Conservation (phyloP, 768 basidiomycete species). For the Pholiota microspora region DNA sequence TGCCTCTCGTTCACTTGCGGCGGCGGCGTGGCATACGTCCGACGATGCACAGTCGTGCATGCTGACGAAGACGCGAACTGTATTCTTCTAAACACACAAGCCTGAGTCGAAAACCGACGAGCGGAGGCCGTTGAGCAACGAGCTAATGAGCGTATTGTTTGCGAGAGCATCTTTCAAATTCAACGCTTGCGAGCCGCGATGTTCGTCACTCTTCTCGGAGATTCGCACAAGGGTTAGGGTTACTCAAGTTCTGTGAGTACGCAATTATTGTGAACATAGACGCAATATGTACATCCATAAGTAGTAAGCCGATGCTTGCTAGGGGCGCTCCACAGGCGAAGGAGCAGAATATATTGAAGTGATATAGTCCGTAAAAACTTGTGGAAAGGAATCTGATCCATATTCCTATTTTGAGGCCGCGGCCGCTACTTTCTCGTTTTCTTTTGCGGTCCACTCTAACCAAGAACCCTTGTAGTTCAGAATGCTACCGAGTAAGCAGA, state of each 20-base stretch:
- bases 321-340: too few species aligned
- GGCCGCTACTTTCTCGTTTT: conserved; percentile 31
- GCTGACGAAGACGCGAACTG: neutral
- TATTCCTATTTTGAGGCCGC: neutral
- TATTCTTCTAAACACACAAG: conserved; percentile 6
- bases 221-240: conserved; percentile 24
- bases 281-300: conserved; percentile 1
- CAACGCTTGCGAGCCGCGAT: neutral
- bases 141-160: conserved; percentile 23
- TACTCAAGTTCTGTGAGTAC: conserved; percentile 1
- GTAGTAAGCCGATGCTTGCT: neutral
- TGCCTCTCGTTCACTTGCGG: conserved; percentile 60
- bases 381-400: too few species aligned
- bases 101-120: conserved; percentile 17
- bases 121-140: conserved; percentile 21
- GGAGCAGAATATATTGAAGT: neutral
- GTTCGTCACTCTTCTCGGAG: neutral
- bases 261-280: conserved; percentile 8
- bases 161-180: conserved; percentile 22
- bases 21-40: conserved; percentile 48
- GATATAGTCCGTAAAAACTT: too few species aligned
- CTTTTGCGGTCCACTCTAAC: conserved; percentile 77
- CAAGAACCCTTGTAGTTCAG: conserved; percentile 86
- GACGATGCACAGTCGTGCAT: conserved; percentile 18
- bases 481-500: conserved; percentile 34